These are phyloP conservation scores for Hirsutella rhossiliensis DNA, from an alignment of 2,329 filamentous ascomycete genomes.

Conservation along the genomic window DNA sequence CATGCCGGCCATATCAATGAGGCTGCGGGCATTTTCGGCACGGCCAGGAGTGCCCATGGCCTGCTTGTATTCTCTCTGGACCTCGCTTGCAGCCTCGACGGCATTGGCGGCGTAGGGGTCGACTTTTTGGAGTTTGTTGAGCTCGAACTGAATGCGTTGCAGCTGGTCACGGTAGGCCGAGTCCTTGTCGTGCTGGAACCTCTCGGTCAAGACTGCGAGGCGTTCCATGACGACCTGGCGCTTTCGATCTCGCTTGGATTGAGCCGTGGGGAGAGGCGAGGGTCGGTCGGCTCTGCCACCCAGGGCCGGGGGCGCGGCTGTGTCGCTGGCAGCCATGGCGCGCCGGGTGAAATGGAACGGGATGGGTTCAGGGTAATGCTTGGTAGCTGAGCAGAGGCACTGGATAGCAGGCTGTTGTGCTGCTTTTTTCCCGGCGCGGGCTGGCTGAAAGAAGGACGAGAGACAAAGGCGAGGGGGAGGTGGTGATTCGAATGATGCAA, in stretches of 20 bases:
- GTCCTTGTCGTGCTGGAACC: conserved; percentile 72
- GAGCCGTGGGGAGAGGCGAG: conserved; percentile 25
- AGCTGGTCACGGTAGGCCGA: conserved; percentile 79
- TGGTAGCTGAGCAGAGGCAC: neutral
- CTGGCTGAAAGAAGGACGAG: neutral
- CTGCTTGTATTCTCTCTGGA: conserved; percentile 43
- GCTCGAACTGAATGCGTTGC: conserved; percentile 83
- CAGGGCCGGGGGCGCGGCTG: conserved; percentile 17
- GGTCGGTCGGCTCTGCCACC: conserved; percentile 22
- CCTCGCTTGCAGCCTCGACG: conserved; percentile 57
- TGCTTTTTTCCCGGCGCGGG: neutral
- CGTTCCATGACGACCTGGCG: conserved; percentile 73
- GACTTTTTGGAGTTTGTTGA: conserved; percentile 72
- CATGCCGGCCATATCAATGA: conserved; percentile 67
- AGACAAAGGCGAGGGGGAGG: neutral
- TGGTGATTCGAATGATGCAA: neutral
- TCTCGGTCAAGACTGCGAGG: conserved; percentile 61
- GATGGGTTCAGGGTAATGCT: neutral
- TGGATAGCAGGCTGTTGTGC: neutral
- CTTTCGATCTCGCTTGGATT: conserved; percentile 83
- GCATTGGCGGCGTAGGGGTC: conserved; percentile 66
- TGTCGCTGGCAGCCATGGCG: conserved; percentile 28
- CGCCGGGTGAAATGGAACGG: neutral
- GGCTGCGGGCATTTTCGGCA: conserved; percentile 35
- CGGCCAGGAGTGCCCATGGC: conserved; percentile 26